Percentiles rank a stretch among this genome's conserved stretches.
These are phyloP conservation scores for Lagenidium sp. DNA, from an alignment of 352 stramenopile genomes.

Conservation along the genomic window DNA sequence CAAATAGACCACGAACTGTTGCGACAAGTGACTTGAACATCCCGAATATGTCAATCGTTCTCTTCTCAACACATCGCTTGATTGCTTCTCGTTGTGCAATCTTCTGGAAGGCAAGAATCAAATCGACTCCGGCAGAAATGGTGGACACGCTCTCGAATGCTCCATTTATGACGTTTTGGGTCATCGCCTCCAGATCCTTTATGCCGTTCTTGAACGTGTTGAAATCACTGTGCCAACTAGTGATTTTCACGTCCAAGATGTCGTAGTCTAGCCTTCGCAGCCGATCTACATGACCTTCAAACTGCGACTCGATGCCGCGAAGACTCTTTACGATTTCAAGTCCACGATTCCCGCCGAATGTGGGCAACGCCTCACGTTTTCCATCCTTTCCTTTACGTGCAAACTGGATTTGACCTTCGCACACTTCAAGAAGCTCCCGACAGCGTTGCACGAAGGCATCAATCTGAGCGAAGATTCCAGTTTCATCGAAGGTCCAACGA, in stretches of 20 bases:
- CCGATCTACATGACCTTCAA: slow-evolving; percentile 86
- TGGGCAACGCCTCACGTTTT: slow-evolving; percentile 58
- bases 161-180: slow-evolving; percentile 93
- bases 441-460: slow-evolving; percentile 95
- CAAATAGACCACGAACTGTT: slow-evolving; percentile 85
- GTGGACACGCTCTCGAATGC: slow-evolving; percentile 91
- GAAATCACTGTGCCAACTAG: slow-evolving; percentile 93
- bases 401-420: slow-evolving; percentile 94
- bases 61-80: slow-evolving; percentile 92
- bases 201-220: slow-evolving; percentile 94
- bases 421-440: slow-evolving; percentile 92
- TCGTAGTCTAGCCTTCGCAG: slow-evolving; percentile 90
- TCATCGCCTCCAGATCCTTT: slow-evolving; percentile 96
- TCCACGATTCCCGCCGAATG: slow-evolving; percentile 89
- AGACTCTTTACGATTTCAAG: slow-evolving; percentile 91
- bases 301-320: slow-evolving; percentile 89
- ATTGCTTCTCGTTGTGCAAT: slow-evolving; percentile 91
- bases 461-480: slow-evolving; percentile 93
- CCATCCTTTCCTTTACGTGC: slow-evolving; percentile 73
- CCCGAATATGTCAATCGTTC: slow-evolving; percentile 86
- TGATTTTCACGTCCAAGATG: slow-evolving; percentile 93
- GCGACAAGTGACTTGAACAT: slow-evolving; percentile 83
- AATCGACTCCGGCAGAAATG: slow-evolving; percentile 80
- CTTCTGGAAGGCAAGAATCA: slow-evolving; percentile 91
- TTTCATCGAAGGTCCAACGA: slow-evolving; percentile 91